Conservation (phyloP, 2,329 filamentous ascomycete genomes). For the Penicillium frequentans region DNA sequence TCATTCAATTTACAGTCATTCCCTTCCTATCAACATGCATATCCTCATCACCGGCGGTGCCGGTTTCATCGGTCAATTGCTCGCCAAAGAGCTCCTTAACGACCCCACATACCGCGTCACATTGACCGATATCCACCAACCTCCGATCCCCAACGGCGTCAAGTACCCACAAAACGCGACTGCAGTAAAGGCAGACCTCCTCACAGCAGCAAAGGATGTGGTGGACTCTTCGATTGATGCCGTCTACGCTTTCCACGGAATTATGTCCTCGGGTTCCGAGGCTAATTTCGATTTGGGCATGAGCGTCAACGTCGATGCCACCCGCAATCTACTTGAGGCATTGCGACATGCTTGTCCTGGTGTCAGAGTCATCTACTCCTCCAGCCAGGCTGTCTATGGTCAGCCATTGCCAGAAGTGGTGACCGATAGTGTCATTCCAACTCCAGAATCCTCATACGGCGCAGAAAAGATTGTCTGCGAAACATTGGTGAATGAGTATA, state of each 20-base stretch:
- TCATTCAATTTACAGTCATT: background rate
- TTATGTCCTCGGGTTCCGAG: constrained; percentile 66
- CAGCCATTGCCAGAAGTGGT: constrained; percentile 56
- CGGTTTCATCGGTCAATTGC: constrained; percentile 64
- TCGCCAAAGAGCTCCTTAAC: constrained; percentile 57
- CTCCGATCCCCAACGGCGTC: constrained; percentile 51
- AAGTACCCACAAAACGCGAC: constrained; percentile 53
- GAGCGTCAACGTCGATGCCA: constrained; percentile 62
- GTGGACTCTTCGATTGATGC: constrained; percentile 50
- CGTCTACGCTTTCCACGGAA: constrained; percentile 64
- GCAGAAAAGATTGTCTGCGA: constrained; percentile 65
- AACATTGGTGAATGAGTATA: constrained; percentile 63
- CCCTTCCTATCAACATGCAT: constrained; percentile 33
- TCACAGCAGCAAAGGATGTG: constrained; percentile 41
- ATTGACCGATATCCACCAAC: constrained; percentile 59
- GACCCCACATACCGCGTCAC: constrained; percentile 50
- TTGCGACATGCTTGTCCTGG: constrained; percentile 53
- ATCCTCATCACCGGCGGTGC: constrained; percentile 65
- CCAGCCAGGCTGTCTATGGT: constrained; percentile 64
- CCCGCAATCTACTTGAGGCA: constrained; percentile 55
- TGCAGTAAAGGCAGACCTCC: constrained; percentile 55
- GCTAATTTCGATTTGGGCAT: constrained; percentile 61
- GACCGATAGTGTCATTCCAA: constrained; percentile 53
- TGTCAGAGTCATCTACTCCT: constrained; percentile 61
- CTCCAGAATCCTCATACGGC: constrained; percentile 63